Percentiles rank a stretch among this genome's conserved stretches.
Conservation (phyloP, 805 yeast species). For the Starmera caribaea region DNA sequence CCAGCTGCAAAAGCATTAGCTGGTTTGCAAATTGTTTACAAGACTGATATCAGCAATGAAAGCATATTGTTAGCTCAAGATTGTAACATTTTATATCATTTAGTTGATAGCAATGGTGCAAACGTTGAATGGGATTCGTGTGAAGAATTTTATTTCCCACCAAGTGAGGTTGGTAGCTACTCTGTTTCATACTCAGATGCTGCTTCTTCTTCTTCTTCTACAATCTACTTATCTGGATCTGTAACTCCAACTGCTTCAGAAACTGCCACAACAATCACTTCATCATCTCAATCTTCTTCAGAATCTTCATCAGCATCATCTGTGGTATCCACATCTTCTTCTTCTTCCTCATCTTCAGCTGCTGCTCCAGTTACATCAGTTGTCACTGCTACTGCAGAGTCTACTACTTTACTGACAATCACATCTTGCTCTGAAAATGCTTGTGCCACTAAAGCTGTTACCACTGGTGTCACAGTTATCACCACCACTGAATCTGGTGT, state of each 20-base stretch:
- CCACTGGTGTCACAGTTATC: not conserved
- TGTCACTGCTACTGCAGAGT: not conserved
- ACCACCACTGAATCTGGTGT: not conserved
- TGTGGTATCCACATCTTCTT: not conserved
- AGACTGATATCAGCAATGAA: constrained; percentile 4
- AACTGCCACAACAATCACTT: not conserved
- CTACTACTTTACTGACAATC: not conserved
- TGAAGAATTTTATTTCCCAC: constrained; percentile 9
- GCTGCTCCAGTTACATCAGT: not conserved
- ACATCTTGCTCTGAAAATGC: not conserved
- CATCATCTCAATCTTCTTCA: not conserved
- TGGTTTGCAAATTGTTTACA: constrained; percentile 15
- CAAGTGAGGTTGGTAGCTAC: not conserved
- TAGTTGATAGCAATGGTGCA: constrained; percentile 8
- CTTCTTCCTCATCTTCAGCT: no score
- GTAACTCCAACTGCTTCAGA: not conserved
- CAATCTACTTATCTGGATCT: not conserved
- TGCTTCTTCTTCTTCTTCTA: not conserved
- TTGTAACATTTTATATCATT: constrained; percentile 14
- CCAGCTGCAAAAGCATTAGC: constrained; percentile 6
- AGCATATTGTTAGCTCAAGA: constrained; percentile 13
- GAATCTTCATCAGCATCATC: not conserved
- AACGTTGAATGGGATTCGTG: constrained; percentile 14
- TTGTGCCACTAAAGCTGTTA: not conserved
- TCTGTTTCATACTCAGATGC: not conserved